Evolutionary conservation across 2,329 filamentous ascomycete species (phyloP), one percentile per base, ranked within the genome.

Genomic region (Botrytis squamosa): DNA sequence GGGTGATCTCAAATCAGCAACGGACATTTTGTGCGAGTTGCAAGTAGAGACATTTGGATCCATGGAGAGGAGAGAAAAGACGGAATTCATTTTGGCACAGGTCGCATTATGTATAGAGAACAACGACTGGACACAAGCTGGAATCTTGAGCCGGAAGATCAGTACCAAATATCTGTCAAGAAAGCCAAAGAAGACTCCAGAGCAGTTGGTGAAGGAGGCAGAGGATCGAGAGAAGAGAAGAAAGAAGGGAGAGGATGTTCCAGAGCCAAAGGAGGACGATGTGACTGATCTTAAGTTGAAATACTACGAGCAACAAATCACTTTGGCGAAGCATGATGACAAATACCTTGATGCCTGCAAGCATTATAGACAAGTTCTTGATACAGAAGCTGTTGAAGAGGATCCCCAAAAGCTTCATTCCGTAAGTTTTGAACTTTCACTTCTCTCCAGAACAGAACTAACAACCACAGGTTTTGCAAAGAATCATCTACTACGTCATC

Each of bases 31-130:
- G 55, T 99, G 96, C 84, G 96, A 99, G 85, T 88, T 99, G 75
- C 96, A 99, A 83, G 96, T 99, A 68, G 96, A 99, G 87, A 99
- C 96, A 0, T 99, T 99, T 83, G 96, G 96, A 14, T 98, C 95
- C 36, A 99, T 99, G 96, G 92, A 94, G 76, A 89, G 96, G 79
- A 90, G 96, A 79, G 96, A 99, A 83, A 99, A 99, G 91, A 98
- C 95, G 7, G 96, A 98, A 81, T 99, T 99, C 82, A 99, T 99
- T 81, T 87, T 99, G 71, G 93, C 97, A 76, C 96, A 99, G 84
- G 95, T 98, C 59, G 89, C 91, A 49, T 88, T 99, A 70, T 99
- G 96, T 85, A 98, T 99, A 82, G 92, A 98, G 84, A 95, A 91
- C 80, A 93, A 91, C 73, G 96, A 99, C 83, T 99, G 95, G 95